Percentiles rank a stretch among this genome's conserved stretches.
These are phyloP conservation scores for Pythium apleroticum DNA, from an alignment of 352 stramenopile genomes.

Conservation along the genomic window DNA sequence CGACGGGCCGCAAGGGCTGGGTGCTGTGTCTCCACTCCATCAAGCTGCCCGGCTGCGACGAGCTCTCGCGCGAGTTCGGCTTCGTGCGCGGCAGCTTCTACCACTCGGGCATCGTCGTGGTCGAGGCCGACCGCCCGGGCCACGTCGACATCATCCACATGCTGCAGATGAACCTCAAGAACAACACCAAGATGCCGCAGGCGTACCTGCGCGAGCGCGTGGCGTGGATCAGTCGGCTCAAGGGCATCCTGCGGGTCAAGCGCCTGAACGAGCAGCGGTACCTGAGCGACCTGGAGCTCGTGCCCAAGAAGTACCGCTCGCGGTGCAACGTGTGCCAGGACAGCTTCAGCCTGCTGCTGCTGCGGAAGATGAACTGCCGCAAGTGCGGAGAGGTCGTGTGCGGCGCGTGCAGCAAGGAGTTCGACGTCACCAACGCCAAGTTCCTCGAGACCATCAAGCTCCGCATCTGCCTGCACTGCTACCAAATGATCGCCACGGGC, in stretches of 20 bases:
- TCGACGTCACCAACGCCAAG: conserved; percentile 63
- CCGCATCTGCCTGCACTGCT: conserved; percentile 86
- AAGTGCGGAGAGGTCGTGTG: conserved; percentile 89
- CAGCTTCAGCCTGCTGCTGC: conserved; percentile 78
- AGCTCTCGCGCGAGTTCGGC: conserved; percentile 72
- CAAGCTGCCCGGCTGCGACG: conserved; percentile 73
- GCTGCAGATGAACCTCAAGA: conserved; percentile 82
- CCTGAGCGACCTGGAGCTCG: conserved; percentile 76
- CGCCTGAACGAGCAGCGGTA: conserved; percentile 82
- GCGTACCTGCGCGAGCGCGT: conserved; percentile 34
- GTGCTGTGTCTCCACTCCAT: conserved; percentile 85
- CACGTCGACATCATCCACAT: conserved; percentile 85
- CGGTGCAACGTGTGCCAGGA: conserved; percentile 78
- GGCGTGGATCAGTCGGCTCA: conserved; percentile 40
- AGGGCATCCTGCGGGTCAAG: conserved; percentile 65
- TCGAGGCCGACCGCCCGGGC: conserved; percentile 67
- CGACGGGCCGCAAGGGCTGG: conserved; percentile 75
- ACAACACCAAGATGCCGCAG: conserved; percentile 49
- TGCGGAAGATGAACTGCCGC: conserved; percentile 84
- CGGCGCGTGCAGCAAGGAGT: conserved; percentile 83
- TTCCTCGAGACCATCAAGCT: conserved; percentile 68
- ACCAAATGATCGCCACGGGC: conserved; percentile 72
- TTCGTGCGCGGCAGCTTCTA: conserved; percentile 79
- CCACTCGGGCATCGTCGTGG: conserved; percentile 82
- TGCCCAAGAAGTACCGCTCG: conserved; percentile 77